Evolutionary conservation across 2,329 filamentous ascomycete genomes (phyloP).

Genomic region (Hyphodiscus sp.): DNA sequence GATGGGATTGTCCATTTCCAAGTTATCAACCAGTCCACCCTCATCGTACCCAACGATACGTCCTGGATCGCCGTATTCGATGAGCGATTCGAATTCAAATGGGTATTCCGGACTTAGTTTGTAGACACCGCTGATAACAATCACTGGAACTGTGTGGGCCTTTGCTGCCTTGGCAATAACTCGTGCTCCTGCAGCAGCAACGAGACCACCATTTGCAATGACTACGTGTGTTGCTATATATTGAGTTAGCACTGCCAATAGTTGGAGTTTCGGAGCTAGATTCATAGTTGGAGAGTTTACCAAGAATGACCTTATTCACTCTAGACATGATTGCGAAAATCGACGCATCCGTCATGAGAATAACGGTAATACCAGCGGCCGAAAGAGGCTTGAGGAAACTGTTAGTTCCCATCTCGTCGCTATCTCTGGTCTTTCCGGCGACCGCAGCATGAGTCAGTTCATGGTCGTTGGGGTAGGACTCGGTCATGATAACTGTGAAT

Average conservation of each 20-base stretch:
- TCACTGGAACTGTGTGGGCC: constrained; percentile 74
- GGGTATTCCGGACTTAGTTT: constrained; percentile 88
- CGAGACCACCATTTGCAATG: constrained; percentile 78
- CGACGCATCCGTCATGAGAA: constrained; percentile 77
- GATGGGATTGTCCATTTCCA: constrained; percentile 71
- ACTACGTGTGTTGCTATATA: constrained; percentile 67
- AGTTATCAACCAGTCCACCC: constrained; percentile 68
- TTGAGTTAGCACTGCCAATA: no score
- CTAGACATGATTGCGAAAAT: constrained; percentile 91
- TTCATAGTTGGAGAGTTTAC: no score
- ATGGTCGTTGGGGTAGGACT: constrained; percentile 65
- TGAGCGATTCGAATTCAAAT: constrained; percentile 71
- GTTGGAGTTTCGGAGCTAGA: no score
- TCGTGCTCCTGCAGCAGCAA: constrained; percentile 77
- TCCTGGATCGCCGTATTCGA: constrained; percentile 80
- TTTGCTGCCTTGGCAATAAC: constrained; percentile 81
- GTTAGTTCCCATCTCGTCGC: constrained; percentile 34
- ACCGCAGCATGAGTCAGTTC: constrained; percentile 55
- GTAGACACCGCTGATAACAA: constrained; percentile 87
- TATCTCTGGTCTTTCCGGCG: constrained; percentile 45
- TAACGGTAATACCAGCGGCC: constrained; percentile 71
- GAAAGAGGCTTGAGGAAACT: constrained; percentile 72
- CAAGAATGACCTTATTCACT: constrained; percentile 88
- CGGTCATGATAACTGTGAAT: constrained; percentile 83
- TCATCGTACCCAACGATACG: constrained; percentile 73